phyloP scores from a whole-genome alignment of 306 rosid species.

The Acacia confusa region DNA sequence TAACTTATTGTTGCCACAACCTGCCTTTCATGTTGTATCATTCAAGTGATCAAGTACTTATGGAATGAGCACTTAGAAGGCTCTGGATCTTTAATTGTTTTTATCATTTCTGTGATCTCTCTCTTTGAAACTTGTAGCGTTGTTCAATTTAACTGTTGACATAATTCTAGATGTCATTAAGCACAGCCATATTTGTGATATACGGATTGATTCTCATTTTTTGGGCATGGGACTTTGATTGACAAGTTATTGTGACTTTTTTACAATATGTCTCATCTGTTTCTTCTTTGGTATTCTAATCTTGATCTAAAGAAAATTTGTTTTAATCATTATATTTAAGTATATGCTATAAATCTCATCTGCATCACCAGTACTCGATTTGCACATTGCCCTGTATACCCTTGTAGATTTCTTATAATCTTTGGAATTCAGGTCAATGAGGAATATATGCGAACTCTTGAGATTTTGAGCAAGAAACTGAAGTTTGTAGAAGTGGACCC shows the following conservation, averaged over 20 bases:
- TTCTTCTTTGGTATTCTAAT: constrained; percentile 18
- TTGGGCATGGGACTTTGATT: constrained; percentile 7
- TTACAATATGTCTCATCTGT: background rate
- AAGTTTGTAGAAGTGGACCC: constrained; percentile 87
- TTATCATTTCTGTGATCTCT: background rate
- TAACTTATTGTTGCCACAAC: background rate
- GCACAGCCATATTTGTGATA: background rate
- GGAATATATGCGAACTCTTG: constrained; percentile 91
- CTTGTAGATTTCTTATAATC: constrained; percentile 25
- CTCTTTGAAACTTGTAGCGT: background rate
- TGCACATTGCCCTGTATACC: constrained; percentile 15
- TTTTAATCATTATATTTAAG: constrained; percentile 7
- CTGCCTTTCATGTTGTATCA: background rate
- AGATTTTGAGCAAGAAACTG: constrained; percentile 86
- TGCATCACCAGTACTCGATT: constrained; percentile 23
- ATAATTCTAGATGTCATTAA: background rate
- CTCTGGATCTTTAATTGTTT: background rate
- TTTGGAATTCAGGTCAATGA: constrained; percentile 77
- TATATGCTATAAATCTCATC: constrained; percentile 22
- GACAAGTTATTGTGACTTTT: constrained; percentile 16
- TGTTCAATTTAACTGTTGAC: constrained; percentile 12
- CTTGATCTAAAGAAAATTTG: background rate
- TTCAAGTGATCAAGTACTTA: background rate
- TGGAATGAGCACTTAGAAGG: background rate
- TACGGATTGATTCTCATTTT: background rate